Conservation (phyloP, 805 yeast genomes). For the Ogataea kodamae region DNA sequence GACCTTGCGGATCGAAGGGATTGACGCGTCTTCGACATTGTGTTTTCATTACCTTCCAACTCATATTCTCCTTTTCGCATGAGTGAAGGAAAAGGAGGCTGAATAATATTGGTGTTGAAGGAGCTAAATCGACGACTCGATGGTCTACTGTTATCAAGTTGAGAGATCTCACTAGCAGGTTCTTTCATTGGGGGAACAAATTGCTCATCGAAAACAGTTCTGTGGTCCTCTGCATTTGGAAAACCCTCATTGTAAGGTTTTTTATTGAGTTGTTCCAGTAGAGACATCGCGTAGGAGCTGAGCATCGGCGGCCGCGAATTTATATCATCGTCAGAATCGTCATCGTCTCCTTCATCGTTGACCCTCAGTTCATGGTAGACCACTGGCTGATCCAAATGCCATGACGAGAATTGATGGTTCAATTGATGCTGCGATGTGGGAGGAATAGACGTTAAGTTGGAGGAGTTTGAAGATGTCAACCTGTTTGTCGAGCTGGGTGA, state of each 20-base stretch:
- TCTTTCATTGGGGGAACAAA: neutral
- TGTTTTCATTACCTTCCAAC: slow-evolving; percentile 7
- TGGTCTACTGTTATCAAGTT: slow-evolving; percentile 15
- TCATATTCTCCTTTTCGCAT: slow-evolving; percentile 7
- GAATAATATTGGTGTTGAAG: slow-evolving; percentile 8
- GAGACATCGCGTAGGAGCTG: slow-evolving; percentile 50
- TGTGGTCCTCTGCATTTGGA: slow-evolving; percentile 3
- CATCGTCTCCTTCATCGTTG: slow-evolving; percentile 21
- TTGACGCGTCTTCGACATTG: slow-evolving; percentile 12
- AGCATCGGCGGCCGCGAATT: slow-evolving; percentile 50
- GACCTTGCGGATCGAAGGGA: slow-evolving; percentile 16
- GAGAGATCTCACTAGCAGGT: slow-evolving; percentile 4
- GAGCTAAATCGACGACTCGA: slow-evolving; percentile 20
- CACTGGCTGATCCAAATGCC: slow-evolving; percentile 4
- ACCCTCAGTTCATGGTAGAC: slow-evolving; percentile 3
- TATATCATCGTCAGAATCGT: slow-evolving; percentile 37
- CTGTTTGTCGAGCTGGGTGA: slow-evolving; percentile 20
- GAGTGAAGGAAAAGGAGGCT: slow-evolving; percentile 5
- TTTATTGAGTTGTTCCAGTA: slow-evolving; percentile 37
- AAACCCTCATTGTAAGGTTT: slow-evolving; percentile 7
- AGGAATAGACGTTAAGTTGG: slow-evolving; percentile 18
- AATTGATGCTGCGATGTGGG: slow-evolving; percentile 14
- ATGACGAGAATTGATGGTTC: slow-evolving; percentile 6
- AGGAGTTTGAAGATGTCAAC: slow-evolving; percentile 17
- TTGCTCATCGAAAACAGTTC: slow-evolving; percentile 5